Percentiles rank a stretch among this genome's conserved stretches.
These are phyloP conservation scores for Deinandra increscens DNA, from an alignment of 129 eudicot genomes.

Conservation along the genomic window DNA sequence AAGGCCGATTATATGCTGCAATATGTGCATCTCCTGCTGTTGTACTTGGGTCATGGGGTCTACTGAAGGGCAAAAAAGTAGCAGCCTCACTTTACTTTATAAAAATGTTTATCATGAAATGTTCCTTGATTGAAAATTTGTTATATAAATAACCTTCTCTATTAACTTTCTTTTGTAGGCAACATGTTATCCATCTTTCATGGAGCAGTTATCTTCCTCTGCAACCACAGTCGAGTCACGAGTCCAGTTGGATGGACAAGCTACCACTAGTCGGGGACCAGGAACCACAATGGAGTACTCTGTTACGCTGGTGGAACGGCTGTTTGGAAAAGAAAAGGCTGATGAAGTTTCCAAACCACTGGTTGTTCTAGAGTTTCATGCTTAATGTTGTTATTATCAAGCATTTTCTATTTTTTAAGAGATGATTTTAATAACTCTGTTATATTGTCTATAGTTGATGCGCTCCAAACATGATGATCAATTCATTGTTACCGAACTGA, in stretches of 20 bases:
- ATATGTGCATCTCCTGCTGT: slow-evolving; percentile 99
- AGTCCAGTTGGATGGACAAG: slow-evolving; percentile 84
- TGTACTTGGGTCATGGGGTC: slow-evolving; percentile 94
- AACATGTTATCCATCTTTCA: slow-evolving; percentile 88
- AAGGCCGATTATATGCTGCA: slow-evolving; percentile 85
- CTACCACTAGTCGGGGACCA: slow-evolving; percentile 89
- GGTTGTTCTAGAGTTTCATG: slow-evolving; percentile 37
- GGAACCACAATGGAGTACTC: slow-evolving; percentile 92
- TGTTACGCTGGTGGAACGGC: slow-evolving; percentile 68
- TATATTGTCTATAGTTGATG: slow-evolving; percentile 57
- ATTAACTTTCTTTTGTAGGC: slow-evolving; percentile 48
- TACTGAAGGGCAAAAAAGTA: slow-evolving; percentile 82
- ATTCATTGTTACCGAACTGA: slow-evolving; percentile 56
- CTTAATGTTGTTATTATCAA: not conserved
- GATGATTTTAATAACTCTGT: slow-evolving; percentile 2
- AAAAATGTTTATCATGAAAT: not conserved
- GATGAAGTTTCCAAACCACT: slow-evolving; percentile 75
- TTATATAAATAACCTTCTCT: not conserved
- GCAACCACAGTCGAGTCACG: slow-evolving; percentile 81
- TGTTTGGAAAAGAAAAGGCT: slow-evolving; percentile 86
- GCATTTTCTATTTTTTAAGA: not conserved
- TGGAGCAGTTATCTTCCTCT: slow-evolving; percentile 81
- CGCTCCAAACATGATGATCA: slow-evolving; percentile 65
- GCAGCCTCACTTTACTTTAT: not conserved
- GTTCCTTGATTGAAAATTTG: slow-evolving; percentile 13